Evolutionary conservation across 192 early-diverging fungal species (phyloP).

Genomic region (Coemansia sp.): DNA sequence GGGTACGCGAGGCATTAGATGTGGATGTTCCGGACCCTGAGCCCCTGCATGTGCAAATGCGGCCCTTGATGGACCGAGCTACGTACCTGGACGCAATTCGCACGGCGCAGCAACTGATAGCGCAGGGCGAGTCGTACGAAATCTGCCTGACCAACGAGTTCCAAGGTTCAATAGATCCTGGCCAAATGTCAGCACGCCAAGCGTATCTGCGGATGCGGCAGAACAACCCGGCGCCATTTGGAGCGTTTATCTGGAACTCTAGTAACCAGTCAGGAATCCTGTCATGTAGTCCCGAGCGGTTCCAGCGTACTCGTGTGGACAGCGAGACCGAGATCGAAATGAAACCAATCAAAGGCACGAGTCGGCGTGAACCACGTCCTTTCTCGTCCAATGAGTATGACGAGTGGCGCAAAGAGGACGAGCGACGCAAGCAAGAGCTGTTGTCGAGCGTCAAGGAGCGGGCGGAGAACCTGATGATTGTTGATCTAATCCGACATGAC

Average conservation of each 20-base stretch:
- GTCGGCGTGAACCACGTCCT: constrained; percentile 11
- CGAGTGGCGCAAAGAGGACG: constrained; percentile 22
- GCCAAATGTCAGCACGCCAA: background rate
- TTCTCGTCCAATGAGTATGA: background rate
- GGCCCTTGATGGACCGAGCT: constrained; percentile 15
- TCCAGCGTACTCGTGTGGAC: constrained; percentile 52
- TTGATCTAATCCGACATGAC: constrained; percentile 94
- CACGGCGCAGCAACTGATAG: constrained; percentile 61
- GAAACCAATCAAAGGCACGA: constrained; percentile 96
- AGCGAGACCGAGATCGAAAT: constrained; percentile 60
- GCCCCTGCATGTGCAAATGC: constrained; percentile 1
- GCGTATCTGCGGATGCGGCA: constrained; percentile 56
- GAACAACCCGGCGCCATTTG: constrained; percentile 86
- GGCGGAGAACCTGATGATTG: constrained; percentile 98
- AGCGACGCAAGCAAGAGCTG: constrained; percentile 36
- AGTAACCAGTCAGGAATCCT: constrained; percentile 41
- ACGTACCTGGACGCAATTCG: constrained; percentile 55
- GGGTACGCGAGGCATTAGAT: background rate
- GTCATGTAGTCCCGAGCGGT: constrained; percentile 80
- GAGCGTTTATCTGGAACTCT: constrained; percentile 63
- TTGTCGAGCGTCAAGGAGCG: constrained; percentile 80
- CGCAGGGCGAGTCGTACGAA: constrained; percentile 92
- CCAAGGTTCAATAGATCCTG: constrained; percentile 6
- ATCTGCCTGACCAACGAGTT: constrained; percentile 89
- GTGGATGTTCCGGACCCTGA: too few relatives aligned